Conservation (phyloP, 2,329 filamentous ascomycete genomes). For the Dactylellina haptotyla region DNA sequence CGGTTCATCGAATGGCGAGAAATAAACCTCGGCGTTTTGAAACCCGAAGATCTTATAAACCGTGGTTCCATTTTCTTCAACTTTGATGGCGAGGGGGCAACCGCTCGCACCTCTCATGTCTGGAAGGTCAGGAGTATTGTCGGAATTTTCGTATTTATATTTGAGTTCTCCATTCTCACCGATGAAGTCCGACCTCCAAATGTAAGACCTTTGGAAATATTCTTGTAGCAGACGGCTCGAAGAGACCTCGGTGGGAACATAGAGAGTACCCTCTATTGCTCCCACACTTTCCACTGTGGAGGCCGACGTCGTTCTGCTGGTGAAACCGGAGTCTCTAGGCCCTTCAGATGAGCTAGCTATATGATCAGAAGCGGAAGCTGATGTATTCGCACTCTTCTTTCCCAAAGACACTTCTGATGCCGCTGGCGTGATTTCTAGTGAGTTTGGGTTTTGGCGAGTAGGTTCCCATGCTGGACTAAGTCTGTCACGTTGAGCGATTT, state of each 20-base stretch:
- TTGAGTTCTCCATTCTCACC: not conserved
- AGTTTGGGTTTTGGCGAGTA: no score
- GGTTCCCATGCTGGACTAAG: no score
- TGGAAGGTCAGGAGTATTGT: not conserved
- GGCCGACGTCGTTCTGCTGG: no score
- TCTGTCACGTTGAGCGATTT: not conserved
- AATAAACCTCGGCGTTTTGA: slow-evolving; percentile 19
- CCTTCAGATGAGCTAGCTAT: no score
- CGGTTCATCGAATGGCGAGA: not conserved
- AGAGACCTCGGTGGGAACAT: not conserved
- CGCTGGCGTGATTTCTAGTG: no score
- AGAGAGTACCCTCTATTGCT: not conserved
- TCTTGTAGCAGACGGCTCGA: not conserved
- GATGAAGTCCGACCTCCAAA: slow-evolving; percentile 33
- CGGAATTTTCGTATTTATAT: not conserved
- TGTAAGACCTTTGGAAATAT: slow-evolving; percentile 30
- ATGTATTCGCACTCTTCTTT: no score
- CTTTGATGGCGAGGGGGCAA: slow-evolving; percentile 26
- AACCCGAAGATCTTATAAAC: slow-evolving; percentile 34
- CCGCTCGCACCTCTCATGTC: slow-evolving; percentile 29
- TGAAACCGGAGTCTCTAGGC: no score
- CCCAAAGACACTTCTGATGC: no score
- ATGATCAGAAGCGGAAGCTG: no score
- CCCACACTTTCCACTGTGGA: no score
- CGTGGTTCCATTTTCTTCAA: not conserved